Evolutionary conservation across 129 eudicot genomes (phyloP).

Genomic region (Tagetes erecta): DNA sequence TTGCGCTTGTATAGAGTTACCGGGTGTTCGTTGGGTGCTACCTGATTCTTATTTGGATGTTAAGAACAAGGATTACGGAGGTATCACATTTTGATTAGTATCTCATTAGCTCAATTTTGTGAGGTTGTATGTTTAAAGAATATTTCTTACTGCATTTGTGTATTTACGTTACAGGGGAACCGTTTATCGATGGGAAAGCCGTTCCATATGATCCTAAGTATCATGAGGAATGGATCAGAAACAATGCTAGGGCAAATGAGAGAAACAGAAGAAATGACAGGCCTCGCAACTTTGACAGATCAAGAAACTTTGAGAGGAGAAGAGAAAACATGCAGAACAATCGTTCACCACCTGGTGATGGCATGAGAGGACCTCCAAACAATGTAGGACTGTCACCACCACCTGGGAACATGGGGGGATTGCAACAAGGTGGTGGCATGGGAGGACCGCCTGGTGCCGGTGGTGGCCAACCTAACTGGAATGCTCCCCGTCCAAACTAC

Average conservation of each 20-base stretch:
- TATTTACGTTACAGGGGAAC: conserved; percentile 64
- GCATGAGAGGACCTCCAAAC: conserved; percentile 38
- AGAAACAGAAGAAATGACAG: conserved; percentile 89
- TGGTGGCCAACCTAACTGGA: conserved; percentile 43
- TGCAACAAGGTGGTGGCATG: conserved; percentile 32
- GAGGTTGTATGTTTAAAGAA: neutral
- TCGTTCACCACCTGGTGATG: conserved; percentile 34
- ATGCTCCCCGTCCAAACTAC: conserved; percentile 25
- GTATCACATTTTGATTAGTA: conserved; percentile 33
- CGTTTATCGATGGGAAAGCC: conserved; percentile 82
- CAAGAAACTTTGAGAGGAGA: conserved; percentile 81
- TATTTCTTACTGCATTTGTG: neutral
- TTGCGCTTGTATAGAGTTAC: conserved; percentile 47
- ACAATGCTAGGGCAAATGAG: conserved; percentile 81
- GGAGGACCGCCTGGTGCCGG: conserved; percentile 31
- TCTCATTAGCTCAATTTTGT: conserved; percentile 18
- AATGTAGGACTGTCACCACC: conserved; percentile 38
- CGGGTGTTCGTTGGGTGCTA: conserved; percentile 88
- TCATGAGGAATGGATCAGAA: conserved; percentile 98
- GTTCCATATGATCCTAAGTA: conserved; percentile 97
- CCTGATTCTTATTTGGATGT: conserved; percentile 97
- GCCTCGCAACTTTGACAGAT: conserved; percentile 83
- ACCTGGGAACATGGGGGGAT: conserved; percentile 38
- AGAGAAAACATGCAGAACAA: conserved; percentile 54
- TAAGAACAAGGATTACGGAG: conserved; percentile 91